These are phyloP conservation scores for Fusarium udum DNA, from an alignment of 2,329 filamentous ascomycete species.

Conservation along the genomic window DNA sequence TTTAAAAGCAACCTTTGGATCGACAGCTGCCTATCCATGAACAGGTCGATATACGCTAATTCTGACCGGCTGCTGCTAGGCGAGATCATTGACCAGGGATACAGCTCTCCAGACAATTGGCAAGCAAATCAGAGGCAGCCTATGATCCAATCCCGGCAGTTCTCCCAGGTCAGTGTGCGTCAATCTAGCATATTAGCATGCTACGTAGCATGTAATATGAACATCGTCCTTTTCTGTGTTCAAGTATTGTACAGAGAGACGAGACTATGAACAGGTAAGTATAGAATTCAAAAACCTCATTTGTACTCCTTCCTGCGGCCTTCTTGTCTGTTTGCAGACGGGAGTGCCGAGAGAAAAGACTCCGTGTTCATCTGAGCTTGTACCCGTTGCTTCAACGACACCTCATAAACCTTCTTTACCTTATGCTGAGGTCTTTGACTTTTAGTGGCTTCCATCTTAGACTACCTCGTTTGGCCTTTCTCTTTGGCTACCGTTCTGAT, in stretches of 20 bases:
- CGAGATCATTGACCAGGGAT: conserved; percentile 35
- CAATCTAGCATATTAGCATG: conserved; percentile 10
- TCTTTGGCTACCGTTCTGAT: neutral
- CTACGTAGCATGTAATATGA: neutral
- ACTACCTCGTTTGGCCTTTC: neutral
- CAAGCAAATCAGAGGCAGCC: conserved; percentile 26
- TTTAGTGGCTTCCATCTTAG: neutral
- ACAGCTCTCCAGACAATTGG: neutral
- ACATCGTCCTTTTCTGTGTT: conserved; percentile 4
- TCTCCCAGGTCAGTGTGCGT: conserved; percentile 23
- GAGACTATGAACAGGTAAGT: neutral
- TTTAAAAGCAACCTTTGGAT: conserved; percentile 4
- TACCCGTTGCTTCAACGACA: conserved; percentile 15
- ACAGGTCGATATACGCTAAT: conserved; percentile 13
- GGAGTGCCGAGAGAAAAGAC: neutral
- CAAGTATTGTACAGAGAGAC: neutral
- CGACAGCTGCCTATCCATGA: neutral
- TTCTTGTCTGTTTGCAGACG: conserved; percentile 1
- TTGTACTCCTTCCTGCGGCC: neutral
- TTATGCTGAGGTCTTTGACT: neutral
- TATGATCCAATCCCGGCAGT: conserved; percentile 20
- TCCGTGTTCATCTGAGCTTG: neutral
- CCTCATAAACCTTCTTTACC: conserved; percentile 10
- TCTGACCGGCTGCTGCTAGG: conserved; percentile 17
- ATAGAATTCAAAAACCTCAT: neutral